Percentiles rank a stretch among this genome's conserved stretches.
Conservation (phyloP, 768 basidiomycete species). For the Rhodotorula sphaerocarpa region DNA sequence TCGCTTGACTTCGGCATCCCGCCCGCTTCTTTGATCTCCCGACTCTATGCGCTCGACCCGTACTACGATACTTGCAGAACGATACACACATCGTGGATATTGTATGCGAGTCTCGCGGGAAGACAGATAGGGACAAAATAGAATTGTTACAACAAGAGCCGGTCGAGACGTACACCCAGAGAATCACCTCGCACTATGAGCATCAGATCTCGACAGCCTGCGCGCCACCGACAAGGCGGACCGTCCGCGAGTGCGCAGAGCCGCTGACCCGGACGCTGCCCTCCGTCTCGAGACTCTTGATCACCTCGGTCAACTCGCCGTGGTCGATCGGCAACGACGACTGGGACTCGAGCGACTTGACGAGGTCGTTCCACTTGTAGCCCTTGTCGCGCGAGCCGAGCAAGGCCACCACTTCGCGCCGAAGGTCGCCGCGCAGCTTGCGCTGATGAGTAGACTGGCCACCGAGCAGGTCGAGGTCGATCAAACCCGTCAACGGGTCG, state of each 20-base stretch:
- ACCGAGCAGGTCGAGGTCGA: conserved; percentile 90
- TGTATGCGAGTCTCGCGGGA: too few species aligned
- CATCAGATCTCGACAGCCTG: conserved; percentile 21
- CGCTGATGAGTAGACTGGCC: conserved; percentile 82
- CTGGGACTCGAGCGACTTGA: conserved; percentile 70
- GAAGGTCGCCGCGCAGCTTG: conserved; percentile 79
- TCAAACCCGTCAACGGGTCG: conserved; percentile 43
- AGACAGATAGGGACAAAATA: too few species aligned
- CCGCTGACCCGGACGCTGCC: conserved; percentile 77
- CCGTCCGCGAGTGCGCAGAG: conserved; percentile 73
- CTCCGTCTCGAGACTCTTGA: conserved; percentile 65
- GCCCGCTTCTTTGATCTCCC: too few species aligned
- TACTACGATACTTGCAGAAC: too few species aligned
- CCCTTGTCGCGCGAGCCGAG: conserved; percentile 47
- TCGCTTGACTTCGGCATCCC: too few species aligned
- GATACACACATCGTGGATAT: too few species aligned
- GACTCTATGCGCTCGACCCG: too few species aligned
- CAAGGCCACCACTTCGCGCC: conserved; percentile 60
- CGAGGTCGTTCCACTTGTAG: conserved; percentile 72
- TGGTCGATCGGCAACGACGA: conserved; percentile 71
- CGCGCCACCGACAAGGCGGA: conserved; percentile 44
- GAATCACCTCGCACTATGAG: too few species aligned
- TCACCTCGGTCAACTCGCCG: conserved; percentile 59
- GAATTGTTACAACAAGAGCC: too few species aligned
- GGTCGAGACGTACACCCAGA: too few species aligned